These are phyloP conservation scores for Tylopilus rubrobrunneus DNA, from an alignment of 768 basidiomycete species.

Conservation along the genomic window DNA sequence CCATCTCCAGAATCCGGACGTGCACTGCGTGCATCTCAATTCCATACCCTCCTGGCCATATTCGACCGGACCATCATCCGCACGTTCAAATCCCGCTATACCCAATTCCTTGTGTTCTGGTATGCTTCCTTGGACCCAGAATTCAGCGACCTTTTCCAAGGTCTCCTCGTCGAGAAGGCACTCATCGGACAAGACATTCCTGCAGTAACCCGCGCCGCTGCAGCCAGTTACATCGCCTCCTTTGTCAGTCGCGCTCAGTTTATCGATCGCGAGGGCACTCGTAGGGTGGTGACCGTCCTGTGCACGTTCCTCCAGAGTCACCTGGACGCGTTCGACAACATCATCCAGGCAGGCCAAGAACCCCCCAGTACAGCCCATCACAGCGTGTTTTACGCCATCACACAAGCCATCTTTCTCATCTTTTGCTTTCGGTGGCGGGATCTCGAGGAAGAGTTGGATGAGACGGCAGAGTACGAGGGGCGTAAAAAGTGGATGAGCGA, in stretches of 20 bases:
- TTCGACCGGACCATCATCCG: constrained; percentile 92
- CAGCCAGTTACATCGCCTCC: constrained; percentile 89
- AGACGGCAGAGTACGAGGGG: constrained; percentile 46
- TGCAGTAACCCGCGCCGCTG: constrained; percentile 82
- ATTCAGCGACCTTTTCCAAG: constrained; percentile 90
- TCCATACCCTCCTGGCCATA: constrained; percentile 84
- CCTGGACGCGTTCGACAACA: constrained; percentile 64
- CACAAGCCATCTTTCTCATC: constrained; percentile 90
- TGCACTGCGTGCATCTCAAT: constrained; percentile 55
- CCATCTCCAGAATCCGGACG: constrained; percentile 34
- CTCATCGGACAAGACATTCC: constrained; percentile 59
- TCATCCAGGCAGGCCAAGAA: constrained; percentile 36
- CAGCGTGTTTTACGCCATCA: constrained; percentile 86
- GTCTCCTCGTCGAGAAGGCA: constrained; percentile 89
- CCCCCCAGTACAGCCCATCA: constrained; percentile 39
- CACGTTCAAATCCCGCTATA: constrained; percentile 96
- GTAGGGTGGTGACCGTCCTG: constrained; percentile 75
- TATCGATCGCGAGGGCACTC: constrained; percentile 70
- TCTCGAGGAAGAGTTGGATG: constrained; percentile 58
- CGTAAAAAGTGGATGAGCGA: constrained; percentile 81
- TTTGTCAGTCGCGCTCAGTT: constrained; percentile 89
- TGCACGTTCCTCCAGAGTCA: constrained; percentile 80
- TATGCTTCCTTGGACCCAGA: constrained; percentile 85
- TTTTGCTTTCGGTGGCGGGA: constrained; percentile 99
- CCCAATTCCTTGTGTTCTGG: constrained; percentile 97